These are phyloP conservation scores for Silybum marianum DNA, from an alignment of 129 eudicot genomes.

Conservation along the genomic window DNA sequence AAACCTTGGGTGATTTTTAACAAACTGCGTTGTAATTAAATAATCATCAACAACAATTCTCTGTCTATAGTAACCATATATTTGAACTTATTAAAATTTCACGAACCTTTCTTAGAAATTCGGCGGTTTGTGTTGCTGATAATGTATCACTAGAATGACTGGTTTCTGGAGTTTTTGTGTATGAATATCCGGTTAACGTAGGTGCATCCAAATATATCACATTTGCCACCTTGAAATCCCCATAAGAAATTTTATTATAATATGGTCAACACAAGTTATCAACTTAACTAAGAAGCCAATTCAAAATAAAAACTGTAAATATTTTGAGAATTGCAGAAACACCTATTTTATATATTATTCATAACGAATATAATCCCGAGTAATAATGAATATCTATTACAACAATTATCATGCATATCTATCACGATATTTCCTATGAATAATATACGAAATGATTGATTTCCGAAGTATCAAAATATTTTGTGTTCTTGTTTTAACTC, in stretches of 20 bases:
- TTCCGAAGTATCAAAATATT: not conserved
- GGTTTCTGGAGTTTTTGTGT: constrained; percentile 8
- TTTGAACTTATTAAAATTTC: not conserved
- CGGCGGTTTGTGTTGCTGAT: constrained; percentile 22
- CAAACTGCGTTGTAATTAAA: constrained; percentile 19
- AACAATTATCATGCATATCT: not conserved
- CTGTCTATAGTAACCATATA: not conserved
- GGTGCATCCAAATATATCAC: constrained; percentile 38
- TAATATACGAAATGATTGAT: no score
- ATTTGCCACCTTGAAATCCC: constrained; percentile 26
- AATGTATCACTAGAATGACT: constrained; percentile 12
- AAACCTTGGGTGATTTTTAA: constrained; percentile 29
- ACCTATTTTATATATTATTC: no score
- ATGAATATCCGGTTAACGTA: constrained; percentile 28
- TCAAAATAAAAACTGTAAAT: not conserved
- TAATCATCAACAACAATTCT: not conserved
- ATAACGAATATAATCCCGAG: no score
- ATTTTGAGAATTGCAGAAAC: not conserved
- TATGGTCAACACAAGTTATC: not conserved
- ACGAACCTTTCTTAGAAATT: constrained; percentile 31
- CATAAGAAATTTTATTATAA: not conserved
- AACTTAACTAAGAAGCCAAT: not conserved
- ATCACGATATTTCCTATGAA: not conserved
- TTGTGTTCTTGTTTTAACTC: not conserved
- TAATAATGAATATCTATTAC: no score